Base-by-base conservation (phyloP, 306 rosid species). In the Delonix regia region DNA sequence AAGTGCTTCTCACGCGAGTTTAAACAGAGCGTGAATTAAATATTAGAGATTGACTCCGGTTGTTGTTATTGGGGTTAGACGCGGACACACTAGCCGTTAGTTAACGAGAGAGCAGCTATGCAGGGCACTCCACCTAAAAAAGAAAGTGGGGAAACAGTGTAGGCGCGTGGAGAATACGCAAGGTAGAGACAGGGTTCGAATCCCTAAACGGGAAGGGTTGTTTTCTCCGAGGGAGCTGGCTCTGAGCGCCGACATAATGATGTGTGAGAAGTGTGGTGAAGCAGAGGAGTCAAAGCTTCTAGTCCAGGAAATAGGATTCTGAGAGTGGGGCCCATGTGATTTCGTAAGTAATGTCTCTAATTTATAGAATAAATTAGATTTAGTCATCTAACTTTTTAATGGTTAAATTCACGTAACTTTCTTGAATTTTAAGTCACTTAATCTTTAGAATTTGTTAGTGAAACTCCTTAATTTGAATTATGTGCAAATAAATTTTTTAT, bases 221-320 rank as follows among this genome's bases (percentile, higher is more conserved):
- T 45, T 30, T 30, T 65, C 25, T 72, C 69, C 57, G 28, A 52
- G 60, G 16, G 10, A 67, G 64, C n/a, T 80, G 74, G 80, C 49
- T 25, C 22, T 24, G 45, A 39, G 3, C 86, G 39, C 88, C 88
- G 90, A 87, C 90, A 87, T 27, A 11, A 13, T 28, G 66, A 24
- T 16, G 18, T n/a, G n/a, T n/a, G n/a, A n/a, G n/a, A n/a, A n/a
- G n/a, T n/a, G 36, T 25, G 14, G 63, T 7, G 16, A 57, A 12
- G 5, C 1, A 36, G 41, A 36, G 64, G 25, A 36, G 41, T 36
- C 5, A 36, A 8, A 19, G 27, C 0, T 25, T 6, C 1, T 3
- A 10, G 33, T 55, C 33, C 33, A 55, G 0, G 15, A 22, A 10
- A 55, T 4, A 10, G 62, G 62, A 48, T 16, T 53, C 61, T 19